Percentiles rank a stretch among this genome's conserved stretches.
These are phyloP conservation scores for Hypoxylon trugodes DNA, from an alignment of 495 filamentous ascomycete species.

Conservation along the genomic window DNA sequence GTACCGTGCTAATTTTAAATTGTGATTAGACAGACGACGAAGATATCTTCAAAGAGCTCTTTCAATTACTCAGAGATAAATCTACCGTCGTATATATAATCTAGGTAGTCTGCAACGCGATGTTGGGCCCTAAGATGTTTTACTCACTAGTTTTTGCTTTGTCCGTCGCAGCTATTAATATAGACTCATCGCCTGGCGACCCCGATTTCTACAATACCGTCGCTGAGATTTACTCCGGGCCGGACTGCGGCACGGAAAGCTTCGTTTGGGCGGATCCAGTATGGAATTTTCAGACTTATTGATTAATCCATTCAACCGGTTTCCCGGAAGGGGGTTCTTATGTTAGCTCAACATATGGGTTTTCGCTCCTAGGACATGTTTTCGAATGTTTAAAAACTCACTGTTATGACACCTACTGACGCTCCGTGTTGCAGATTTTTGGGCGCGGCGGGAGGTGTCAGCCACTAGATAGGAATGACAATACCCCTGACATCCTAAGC, in stretches of 20 bases:
- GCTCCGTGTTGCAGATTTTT: no score
- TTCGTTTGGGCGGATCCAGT: conserved; percentile 32
- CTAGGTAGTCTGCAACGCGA: no score
- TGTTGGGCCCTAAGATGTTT: conserved; percentile 12
- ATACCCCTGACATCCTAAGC: conserved; percentile 35
- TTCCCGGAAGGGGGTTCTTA: no score
- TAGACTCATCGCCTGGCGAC: conserved; percentile 11
- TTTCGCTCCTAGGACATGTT: no score
- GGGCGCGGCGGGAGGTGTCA: conserved; percentile 30
- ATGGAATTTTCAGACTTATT: no score
- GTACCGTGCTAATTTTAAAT: conserved; percentile 4
- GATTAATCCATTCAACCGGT: no score
- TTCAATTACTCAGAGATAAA: no score
- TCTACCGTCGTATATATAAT: no score
- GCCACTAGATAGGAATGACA: conserved; percentile 30
- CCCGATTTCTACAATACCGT: conserved; percentile 34
- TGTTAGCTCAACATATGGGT: no score
- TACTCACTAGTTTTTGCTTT: neutral
- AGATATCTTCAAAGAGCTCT: no score
- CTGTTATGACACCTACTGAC: no score
- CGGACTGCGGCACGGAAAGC: conserved; percentile 19
- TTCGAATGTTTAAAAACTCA: no score
- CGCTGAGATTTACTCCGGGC: conserved; percentile 27
- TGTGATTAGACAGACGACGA: neutral
- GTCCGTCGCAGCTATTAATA: neutral